A percentile compares a stretch with the other conserved stretches of the same genome.
These are phyloP conservation scores for Rhizophora mangle DNA, from an alignment of 345 rosid genomes.

Conservation along the genomic window DNA sequence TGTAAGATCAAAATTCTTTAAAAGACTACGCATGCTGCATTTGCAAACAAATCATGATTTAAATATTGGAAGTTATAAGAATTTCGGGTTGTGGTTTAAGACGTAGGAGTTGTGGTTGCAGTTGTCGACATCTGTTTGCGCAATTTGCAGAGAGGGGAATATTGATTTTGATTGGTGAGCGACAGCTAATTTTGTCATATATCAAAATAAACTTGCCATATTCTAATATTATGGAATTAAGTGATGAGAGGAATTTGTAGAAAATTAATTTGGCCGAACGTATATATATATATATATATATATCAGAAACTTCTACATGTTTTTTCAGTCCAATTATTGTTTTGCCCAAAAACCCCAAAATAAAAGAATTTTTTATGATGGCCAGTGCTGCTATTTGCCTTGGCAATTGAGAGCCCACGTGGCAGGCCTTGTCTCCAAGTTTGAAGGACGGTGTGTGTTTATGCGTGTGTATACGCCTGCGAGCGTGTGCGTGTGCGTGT, in stretches of 20 bases:
- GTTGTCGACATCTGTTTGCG: slow-evolving; percentile 2
- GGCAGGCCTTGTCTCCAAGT: not conserved
- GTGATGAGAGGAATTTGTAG: too few relatives aligned
- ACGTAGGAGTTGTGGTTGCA: not conserved
- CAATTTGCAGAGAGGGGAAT: slow-evolving; percentile 10
- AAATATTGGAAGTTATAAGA: not conserved
- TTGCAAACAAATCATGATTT: not conserved
- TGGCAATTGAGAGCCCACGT: not conserved
- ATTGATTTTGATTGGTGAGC: not conserved
- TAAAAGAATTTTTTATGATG: not conserved
- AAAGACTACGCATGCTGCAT: too few relatives aligned
- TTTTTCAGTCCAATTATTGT: too few relatives aligned
- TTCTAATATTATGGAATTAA: not conserved
- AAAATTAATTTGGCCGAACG: too few relatives aligned
- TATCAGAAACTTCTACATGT: too few relatives aligned
- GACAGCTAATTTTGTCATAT: not conserved
- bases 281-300: too few relatives aligned
- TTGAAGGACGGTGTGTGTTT: not conserved
- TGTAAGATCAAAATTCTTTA: too few relatives aligned
- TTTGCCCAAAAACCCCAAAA: not conserved
- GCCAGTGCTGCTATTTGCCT: not conserved
- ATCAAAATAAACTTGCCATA: not conserved
- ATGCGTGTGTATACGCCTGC: too few relatives aligned
- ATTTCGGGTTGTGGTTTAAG: not conserved
- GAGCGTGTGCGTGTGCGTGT: too few relatives aligned